These are phyloP conservation scores for Nepenthes gracilis DNA, from an alignment of 148 eudicot species.

Conservation along the genomic window DNA sequence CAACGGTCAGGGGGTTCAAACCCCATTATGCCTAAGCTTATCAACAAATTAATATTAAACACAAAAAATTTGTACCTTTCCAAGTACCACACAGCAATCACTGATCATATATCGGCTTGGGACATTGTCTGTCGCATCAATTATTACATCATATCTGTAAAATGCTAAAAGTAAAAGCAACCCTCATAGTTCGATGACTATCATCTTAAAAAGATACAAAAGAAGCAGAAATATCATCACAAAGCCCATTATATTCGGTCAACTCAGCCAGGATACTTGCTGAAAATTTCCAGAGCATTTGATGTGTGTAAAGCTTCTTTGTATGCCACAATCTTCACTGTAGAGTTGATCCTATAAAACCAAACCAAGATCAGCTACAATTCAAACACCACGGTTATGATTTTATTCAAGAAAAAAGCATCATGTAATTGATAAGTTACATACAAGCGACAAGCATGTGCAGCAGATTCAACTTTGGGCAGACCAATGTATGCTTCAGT, in stretches of 20 bases:
- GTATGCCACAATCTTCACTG: slow-evolving; percentile 62
- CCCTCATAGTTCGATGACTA: slow-evolving; percentile 1
- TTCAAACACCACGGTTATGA: not conserved
- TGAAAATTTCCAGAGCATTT: slow-evolving; percentile 88
- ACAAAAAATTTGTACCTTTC: slow-evolving; percentile 43
- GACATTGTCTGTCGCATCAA: slow-evolving; percentile 95
- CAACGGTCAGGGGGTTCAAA: no score
- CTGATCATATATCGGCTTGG: slow-evolving; percentile 97
- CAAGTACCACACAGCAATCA: slow-evolving; percentile 90
- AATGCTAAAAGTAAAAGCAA: slow-evolving; percentile 23
- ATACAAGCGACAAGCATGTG: slow-evolving; percentile 88
- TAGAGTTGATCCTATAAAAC: slow-evolving; percentile 63
- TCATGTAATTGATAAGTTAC: slow-evolving; percentile 14
- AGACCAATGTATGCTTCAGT: slow-evolving; percentile 76
- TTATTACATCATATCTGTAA: slow-evolving; percentile 68
- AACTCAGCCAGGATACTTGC: slow-evolving; percentile 50
- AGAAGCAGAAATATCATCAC: not conserved
- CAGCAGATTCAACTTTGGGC: slow-evolving; percentile 95
- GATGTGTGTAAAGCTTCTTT: slow-evolving; percentile 84
- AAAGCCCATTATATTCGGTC: not conserved
- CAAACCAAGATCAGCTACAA: slow-evolving; percentile 8
- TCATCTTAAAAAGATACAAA: slow-evolving; percentile 1
- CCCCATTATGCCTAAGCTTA: no score
- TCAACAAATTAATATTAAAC: no score
- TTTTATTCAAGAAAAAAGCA: not conserved